Conservation (phyloP, 306 rosid species). For the Begonia masoniana region DNA sequence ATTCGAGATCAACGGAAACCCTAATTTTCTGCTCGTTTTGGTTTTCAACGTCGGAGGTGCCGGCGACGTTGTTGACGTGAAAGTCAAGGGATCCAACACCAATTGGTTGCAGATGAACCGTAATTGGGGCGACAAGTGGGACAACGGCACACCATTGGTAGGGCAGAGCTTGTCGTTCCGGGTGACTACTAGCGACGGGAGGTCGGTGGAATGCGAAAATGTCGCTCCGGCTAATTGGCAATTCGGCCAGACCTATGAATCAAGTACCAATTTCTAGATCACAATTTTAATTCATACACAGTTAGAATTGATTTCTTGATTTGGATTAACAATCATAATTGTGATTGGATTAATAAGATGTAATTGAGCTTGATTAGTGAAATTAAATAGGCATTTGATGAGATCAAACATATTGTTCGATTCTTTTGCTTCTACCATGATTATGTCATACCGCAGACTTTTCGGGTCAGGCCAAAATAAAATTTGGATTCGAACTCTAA, state of each 20-base stretch:
- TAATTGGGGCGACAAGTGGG: conserved; percentile 29
- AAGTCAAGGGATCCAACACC: conserved; percentile 10
- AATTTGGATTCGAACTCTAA: no score
- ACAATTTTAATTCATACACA: neutral
- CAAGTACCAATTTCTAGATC: neutral
- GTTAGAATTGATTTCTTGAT: no score
- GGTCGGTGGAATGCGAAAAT: conserved; percentile 3
- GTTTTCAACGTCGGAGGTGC: conserved; percentile 28
- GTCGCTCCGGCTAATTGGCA: conserved; percentile 22
- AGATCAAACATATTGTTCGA: no score
- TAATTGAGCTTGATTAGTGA: no score
- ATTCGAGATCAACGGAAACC: conserved; percentile 28
- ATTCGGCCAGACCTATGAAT: conserved; percentile 19
- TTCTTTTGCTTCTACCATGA: no score
- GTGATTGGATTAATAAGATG: no score
- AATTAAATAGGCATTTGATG: no score
- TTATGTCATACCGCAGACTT: no score
- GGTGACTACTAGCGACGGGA: conserved; percentile 22
- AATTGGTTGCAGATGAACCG: conserved; percentile 16
- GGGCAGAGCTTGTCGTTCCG: conserved; percentile 26
- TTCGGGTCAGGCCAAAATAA: no score
- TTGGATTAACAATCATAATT: no score
- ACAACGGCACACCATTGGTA: neutral
- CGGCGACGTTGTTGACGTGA: conserved; percentile 16
- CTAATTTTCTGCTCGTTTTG: conserved; percentile 12